These are phyloP conservation scores for Cladosporium halotolerans DNA, from an alignment of 2,329 filamentous ascomycete species.

Conservation along the genomic window DNA sequence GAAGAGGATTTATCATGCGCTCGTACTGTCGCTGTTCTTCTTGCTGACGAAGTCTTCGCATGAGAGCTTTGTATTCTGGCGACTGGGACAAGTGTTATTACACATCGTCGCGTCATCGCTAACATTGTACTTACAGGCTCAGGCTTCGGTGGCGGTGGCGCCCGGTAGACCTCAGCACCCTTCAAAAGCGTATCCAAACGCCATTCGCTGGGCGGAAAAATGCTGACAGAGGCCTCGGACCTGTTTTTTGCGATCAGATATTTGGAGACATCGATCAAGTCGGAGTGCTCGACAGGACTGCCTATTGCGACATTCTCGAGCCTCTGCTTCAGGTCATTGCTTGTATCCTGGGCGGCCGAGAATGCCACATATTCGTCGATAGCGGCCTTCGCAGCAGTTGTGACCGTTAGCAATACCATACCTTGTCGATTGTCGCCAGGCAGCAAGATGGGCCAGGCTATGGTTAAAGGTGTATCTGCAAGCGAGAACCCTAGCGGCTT, in stretches of 20 bases:
- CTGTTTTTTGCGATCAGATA: constrained; percentile 32
- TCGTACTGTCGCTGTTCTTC: constrained; percentile 79
- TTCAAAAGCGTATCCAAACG: constrained; percentile 65
- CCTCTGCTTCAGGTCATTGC: constrained; percentile 9
- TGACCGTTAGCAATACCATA: constrained; percentile 79
- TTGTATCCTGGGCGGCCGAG: constrained; percentile 7
- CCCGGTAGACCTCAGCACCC: constrained; percentile 65
- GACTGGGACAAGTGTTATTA: constrained; percentile 45
- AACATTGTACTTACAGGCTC: constrained; percentile 57
- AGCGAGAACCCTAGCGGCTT: not conserved
- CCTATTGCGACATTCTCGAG: constrained; percentile 41
- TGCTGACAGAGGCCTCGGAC: no score
- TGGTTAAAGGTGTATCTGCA: not conserved
- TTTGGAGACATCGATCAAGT: constrained; percentile 59
- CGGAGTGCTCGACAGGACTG: constrained; percentile 64
- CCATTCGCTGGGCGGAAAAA: constrained; percentile 21
- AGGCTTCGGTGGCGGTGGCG: constrained; percentile 73
- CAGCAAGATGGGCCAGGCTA: not conserved
- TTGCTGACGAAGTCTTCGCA: constrained; percentile 75
- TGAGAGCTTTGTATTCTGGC: constrained; percentile 76
- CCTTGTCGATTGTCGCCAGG: not conserved
- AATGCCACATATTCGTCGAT: constrained; percentile 36
- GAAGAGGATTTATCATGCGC: constrained; percentile 63
- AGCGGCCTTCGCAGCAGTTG: constrained; percentile 58
- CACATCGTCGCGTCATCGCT: not conserved